Evolutionary conservation across 2,329 filamentous ascomycete genomes (phyloP), one percentile per base, ranked within the genome.

Genomic region (Neophaeococcomyces aloes): DNA sequence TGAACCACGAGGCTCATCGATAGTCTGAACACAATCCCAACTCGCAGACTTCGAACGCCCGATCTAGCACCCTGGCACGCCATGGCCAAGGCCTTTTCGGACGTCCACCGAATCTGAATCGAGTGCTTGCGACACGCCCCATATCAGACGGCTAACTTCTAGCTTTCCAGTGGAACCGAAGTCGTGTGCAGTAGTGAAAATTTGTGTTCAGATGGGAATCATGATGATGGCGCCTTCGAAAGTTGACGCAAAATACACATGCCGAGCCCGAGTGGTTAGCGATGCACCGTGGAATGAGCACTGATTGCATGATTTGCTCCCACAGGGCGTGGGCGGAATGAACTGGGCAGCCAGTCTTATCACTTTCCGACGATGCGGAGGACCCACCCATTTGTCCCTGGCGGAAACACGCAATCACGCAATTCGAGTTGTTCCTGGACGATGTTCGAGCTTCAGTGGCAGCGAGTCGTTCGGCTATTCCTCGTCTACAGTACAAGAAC

Each of bases 361-460:
- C 19, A 13, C 11, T 29, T 34, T 30, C 30, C 39, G 39, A 42
- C 39, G 39, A 42, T 34, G 39, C 39, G 39, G 31, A 25, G 35
- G 29, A 42, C 29, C 39, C 39, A 42, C 30, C n/a, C 39, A 18
- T 34, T 42, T 21, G 30, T 42, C 21, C 18, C 14, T 34, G 8
- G 5, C 11, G 19, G 33, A 11, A 11, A 6, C 33, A 15, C 29
- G 17, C 35, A 14, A 38, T 29, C 29, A 42, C 38, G 38, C 29
- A 42, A 42, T 32, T 33, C 35, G 17, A 29, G 10, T n/a, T 14
- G 18, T 23, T 11, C 8, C 18, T 35, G 15, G 7, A 35, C 10
- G 10, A 7, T 30, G 5, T 19, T 17, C n/a, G n/a, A n/a, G n/a
- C n/a, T n/a, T n/a, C n/a, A n/a, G n/a, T n/a, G n/a, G n/a, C 15